A percentile compares a stretch with the other conserved stretches of the same genome.
Evolutionary conservation across 495 filamentous ascomycete genomes (phyloP).

Genomic region (Talaromyces wortmannii): DNA sequence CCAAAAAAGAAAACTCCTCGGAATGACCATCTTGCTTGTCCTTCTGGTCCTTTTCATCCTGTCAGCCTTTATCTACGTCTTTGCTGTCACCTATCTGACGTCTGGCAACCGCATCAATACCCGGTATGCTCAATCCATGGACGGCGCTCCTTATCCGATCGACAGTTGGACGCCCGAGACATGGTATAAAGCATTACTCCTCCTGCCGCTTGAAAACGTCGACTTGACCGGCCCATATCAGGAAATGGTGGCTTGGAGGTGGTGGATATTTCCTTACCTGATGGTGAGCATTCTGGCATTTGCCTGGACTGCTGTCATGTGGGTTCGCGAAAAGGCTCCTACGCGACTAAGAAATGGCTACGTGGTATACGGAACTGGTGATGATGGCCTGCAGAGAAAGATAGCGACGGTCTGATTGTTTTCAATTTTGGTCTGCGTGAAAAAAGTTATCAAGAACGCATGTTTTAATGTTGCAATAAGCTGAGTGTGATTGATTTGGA

Average conservation of each 20-base stretch:
- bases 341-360: not conserved
- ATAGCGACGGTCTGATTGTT: not conserved
- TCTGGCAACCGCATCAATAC: not conserved
- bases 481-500: no score
- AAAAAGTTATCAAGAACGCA: not conserved
- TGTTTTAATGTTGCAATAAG: not conserved
- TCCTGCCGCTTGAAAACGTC: not conserved
- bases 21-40: not conserved
- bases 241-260: constrained; percentile 4
- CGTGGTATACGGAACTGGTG: not conserved
- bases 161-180: constrained; percentile 5
- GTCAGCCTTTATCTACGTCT: not conserved
- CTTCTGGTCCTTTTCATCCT: constrained; percentile 1
- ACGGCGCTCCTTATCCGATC: not conserved
- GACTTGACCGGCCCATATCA: not conserved
- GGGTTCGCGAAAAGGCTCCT: not conserved
- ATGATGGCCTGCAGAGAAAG: not conserved
- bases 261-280: not conserved
- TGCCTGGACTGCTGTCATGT: constrained; percentile 1
- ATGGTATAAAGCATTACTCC: constrained; percentile 1
- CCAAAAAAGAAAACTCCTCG: not conserved
- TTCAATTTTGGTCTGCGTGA: not conserved
- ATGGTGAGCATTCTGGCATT: not conserved
- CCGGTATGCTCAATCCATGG: not conserved
- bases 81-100: constrained; percentile 1